Evolutionary conservation across 1,284 basidiomycete species (phyloP).

Genomic region (Naganishia liquefaciens): DNA sequence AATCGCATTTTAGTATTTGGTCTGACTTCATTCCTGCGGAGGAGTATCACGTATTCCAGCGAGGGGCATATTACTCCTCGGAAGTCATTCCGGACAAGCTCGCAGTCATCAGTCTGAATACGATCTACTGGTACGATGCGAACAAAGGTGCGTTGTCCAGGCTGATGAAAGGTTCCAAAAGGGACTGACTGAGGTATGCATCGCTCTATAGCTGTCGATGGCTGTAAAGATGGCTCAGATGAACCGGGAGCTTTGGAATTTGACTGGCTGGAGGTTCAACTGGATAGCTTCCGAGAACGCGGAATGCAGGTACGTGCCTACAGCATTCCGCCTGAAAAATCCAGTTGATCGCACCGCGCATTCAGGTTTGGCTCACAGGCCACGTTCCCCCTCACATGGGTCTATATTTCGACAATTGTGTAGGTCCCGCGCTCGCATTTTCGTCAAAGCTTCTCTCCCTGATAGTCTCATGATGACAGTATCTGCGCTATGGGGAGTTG

Average conservation of each 20-base stretch:
- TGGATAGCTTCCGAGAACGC: constrained; percentile 68
- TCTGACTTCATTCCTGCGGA: constrained; percentile 77
- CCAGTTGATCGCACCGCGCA: constrained; percentile 24
- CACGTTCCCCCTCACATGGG: constrained; percentile 67
- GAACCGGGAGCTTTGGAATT: constrained; percentile 82
- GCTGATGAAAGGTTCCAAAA: constrained; percentile 22
- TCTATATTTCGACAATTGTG: constrained; percentile 83
- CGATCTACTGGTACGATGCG: constrained; percentile 87
- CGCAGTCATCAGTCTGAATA: constrained; percentile 84
- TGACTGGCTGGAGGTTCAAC: constrained; percentile 88
- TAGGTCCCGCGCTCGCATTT: constrained; percentile 53
- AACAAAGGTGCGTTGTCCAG: constrained; percentile 68
- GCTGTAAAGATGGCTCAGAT: constrained; percentile 62
- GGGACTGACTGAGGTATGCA: constrained; percentile 8
- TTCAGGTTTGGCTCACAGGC: constrained; percentile 58
- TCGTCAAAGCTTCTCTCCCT: not conserved
- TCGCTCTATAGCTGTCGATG: constrained; percentile 55
- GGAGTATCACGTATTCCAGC: constrained; percentile 74
- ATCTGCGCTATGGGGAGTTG: constrained; percentile 78
- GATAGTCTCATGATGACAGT: constrained; percentile 55
- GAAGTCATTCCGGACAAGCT: constrained; percentile 77
- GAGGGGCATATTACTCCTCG: constrained; percentile 78
- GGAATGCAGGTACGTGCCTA: constrained; percentile 68
- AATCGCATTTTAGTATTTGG: constrained; percentile 68
- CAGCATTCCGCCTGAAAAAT: constrained; percentile 30